Evolutionary conservation across 1,139 yeast genomes (phyloP).

Genomic region (Taphrina deformans): DNA sequence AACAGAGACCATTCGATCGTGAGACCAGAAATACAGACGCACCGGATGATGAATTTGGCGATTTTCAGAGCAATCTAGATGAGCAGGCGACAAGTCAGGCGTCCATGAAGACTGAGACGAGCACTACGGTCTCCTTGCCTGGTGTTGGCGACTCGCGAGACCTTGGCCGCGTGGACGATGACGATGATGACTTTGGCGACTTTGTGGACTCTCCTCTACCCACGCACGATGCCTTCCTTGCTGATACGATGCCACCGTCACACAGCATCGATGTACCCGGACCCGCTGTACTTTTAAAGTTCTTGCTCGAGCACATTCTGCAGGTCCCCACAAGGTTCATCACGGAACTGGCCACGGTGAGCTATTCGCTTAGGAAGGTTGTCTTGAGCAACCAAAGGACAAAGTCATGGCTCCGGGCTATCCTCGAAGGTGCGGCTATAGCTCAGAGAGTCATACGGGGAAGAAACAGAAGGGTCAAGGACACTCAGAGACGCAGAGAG

Average conservation of each 20-base stretch:
- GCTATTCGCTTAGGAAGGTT: conserved; percentile 37
- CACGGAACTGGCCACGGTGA: conserved; percentile 36
- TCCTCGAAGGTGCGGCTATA: conserved; percentile 34
- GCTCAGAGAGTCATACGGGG: conserved; percentile 38
- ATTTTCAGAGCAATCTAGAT: neutral
- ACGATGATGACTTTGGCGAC: conserved; percentile 21
- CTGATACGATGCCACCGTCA: neutral
- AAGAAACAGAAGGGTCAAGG: conserved; percentile 33
- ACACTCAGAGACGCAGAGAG: neutral
- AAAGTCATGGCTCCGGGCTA: conserved; percentile 35
- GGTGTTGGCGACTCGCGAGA: too few species aligned
- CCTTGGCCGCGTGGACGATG: too few species aligned
- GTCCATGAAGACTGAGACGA: too few species aligned
- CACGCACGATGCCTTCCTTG: neutral
- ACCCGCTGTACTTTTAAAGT: conserved; percentile 29
- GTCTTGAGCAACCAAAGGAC: conserved; percentile 36
- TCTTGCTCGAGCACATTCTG: conserved; percentile 35
- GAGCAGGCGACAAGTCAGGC: neutral
- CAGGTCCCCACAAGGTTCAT: conserved; percentile 37
- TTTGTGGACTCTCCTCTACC: conserved; percentile 19
- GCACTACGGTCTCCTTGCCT: too few species aligned
- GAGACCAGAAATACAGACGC: neutral
- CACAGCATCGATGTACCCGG: neutral
- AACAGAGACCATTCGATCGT: neutral
- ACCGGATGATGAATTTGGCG: neutral